Base-by-base conservation (phyloP, 106 monocot species). In the Hemerocallis citrina region DNA sequence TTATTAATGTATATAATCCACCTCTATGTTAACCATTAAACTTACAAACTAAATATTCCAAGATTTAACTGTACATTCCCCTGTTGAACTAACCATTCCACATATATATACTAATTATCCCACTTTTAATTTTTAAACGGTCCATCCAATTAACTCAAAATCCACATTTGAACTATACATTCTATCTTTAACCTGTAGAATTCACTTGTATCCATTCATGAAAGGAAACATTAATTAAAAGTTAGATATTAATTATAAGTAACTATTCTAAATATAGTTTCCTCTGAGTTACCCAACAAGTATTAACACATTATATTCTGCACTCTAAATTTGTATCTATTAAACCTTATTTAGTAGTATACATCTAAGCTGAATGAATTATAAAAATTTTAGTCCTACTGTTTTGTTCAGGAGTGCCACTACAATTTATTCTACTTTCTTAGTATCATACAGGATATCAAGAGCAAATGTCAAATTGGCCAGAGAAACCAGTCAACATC, bases 361-460 rank as follows among this genome's bases (percentile, higher is more conserved):
- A 7, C 17, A 16, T 55, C 15, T 55, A 1, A 11, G n/a, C 5
- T 52, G 28, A 12, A 28, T 52, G 0, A 55, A 1, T 50, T 21
- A 24, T 34, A 17, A 52, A 7, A 29, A 22, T 34, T 61, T 34
- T 27, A 3, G 7, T 62, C 63, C n/a, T 7, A 55, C 14, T 48
- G 9, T 37, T 57, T 71, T 69, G 40, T 56, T 58, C 14, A 16
- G 9, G 14, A n/a, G 15, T 78, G 33, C 5, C 57, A 57, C 0
- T 32, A 22, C n/a, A 40, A 25, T 67, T 67, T 64, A 70, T 62
- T 51, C 34, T 68, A 65, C 35, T 21, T 40, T 73, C 33, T 70
- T 70, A 96, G 96, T 96, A 96, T 72, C 96, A 96, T 75, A 36
- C 84, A 91, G 96, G 96, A 45, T 96, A 96, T 67, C 81, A 79